phyloP scores from a whole-genome alignment of 2,329 filamentous ascomycete genomes.

The Lachnum nothofagi region DNA sequence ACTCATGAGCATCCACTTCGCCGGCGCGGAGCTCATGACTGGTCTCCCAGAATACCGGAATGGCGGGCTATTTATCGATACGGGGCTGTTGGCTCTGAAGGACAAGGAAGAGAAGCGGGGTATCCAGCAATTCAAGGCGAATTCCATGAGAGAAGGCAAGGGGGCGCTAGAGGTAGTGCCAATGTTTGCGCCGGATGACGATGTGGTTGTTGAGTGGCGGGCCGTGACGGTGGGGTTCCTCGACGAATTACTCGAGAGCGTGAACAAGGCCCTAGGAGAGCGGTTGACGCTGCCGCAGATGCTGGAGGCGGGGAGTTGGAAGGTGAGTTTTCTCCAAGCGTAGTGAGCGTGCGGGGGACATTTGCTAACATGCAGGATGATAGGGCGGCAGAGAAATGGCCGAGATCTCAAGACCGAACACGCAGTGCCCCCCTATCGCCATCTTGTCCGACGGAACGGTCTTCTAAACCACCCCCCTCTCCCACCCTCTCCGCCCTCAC shows the following conservation, averaged over 20 bases:
- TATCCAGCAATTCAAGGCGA: constrained; percentile 61
- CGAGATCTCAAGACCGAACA: constrained; percentile 91
- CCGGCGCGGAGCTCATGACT: constrained; percentile 75
- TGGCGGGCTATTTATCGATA: constrained; percentile 79
- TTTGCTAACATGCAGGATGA: constrained; percentile 25
- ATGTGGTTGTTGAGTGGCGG: constrained; percentile 76
- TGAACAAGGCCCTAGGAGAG: constrained; percentile 65
- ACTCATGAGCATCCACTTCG: constrained; percentile 73
- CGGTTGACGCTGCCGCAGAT: constrained; percentile 81
- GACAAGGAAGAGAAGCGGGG: constrained; percentile 64
- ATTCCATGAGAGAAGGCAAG: constrained; percentile 66
- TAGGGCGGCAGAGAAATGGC: constrained; percentile 91
- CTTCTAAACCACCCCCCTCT: constrained; percentile 52
- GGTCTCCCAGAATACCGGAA: constrained; percentile 90
- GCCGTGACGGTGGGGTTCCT: constrained; percentile 70
- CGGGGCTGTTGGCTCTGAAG: constrained; percentile 75
- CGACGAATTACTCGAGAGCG: constrained; percentile 64
- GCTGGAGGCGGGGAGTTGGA: constrained; percentile 95
- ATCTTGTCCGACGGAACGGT: constrained; percentile 95
- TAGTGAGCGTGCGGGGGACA: constrained; percentile 3
- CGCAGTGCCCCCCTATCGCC: constrained; percentile 78
- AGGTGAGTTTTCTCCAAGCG: constrained; percentile 53
- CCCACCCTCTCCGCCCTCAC: too few relatives aligned
- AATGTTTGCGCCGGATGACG: constrained; percentile 66
- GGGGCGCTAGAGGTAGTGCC: constrained; percentile 70